A percentile compares a stretch with the other conserved stretches of the same genome.
phyloP scores from a whole-genome alignment of 805 yeast genomes.

The Sungouiozyma ichnusensis region DNA sequence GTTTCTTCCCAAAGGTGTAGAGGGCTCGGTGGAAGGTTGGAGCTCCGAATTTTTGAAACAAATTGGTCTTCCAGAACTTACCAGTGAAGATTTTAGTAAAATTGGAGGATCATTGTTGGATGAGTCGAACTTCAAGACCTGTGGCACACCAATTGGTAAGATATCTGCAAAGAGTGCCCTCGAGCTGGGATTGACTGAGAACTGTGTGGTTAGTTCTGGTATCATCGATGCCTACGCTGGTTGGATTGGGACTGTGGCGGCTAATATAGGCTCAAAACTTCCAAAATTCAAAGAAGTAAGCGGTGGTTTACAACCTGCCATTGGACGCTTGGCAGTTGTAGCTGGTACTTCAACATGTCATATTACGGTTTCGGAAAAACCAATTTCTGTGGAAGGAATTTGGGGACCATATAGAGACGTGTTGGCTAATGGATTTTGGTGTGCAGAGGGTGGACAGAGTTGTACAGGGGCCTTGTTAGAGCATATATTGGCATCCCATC shows the following conservation, averaged over 20 bases:
- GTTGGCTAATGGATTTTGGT: slow-evolving; percentile 81
- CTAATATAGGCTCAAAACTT: slow-evolving; percentile 36
- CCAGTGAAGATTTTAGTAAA: slow-evolving; percentile 61
- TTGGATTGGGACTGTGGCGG: slow-evolving; percentile 98
- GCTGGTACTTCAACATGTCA: slow-evolving; percentile 99
- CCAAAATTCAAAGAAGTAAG: slow-evolving; percentile 39
- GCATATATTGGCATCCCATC: slow-evolving; percentile 79
- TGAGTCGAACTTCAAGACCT: slow-evolving; percentile 46
- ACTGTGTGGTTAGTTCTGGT: slow-evolving; percentile 84
- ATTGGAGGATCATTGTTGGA: slow-evolving; percentile 76
- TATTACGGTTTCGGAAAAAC: slow-evolving; percentile 71
- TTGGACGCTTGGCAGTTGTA: slow-evolving; percentile 90
- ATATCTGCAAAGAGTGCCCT: slow-evolving; percentile 58
- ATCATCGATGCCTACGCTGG: slow-evolving; percentile 98
- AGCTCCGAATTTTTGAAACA: slow-evolving; percentile 59
- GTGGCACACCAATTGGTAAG: slow-evolving; percentile 83
- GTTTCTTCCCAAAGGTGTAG: slow-evolving; percentile 84
- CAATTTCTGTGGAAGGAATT: slow-evolving; percentile 88
- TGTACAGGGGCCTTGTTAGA: slow-evolving; percentile 92
- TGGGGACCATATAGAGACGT: slow-evolving; percentile 99
- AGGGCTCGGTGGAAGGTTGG: slow-evolving; percentile 83
- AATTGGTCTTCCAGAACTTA: slow-evolving; percentile 68
- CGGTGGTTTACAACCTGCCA: slow-evolving; percentile 46
- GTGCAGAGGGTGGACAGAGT: slow-evolving; percentile 98
- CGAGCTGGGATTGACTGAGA: slow-evolving; percentile 71